Conservation (phyloP, 257 asterid genomes). For the Cinchona pubescens region DNA sequence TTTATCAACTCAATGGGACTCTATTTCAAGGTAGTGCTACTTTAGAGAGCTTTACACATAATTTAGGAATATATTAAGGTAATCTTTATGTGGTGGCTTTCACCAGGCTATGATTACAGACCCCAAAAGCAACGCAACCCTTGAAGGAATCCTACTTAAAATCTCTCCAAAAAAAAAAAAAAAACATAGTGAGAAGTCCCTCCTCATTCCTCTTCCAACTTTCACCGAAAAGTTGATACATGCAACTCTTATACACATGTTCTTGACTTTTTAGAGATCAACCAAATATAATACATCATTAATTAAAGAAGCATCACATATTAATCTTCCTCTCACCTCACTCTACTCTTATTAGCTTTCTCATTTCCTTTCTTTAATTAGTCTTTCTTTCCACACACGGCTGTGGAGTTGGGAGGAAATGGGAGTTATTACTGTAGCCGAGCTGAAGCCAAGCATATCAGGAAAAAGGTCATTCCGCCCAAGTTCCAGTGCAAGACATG, state of each 20-base stretch:
- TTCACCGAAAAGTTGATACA: conserved; percentile 83
- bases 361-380: conserved; percentile 6
- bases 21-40: conserved; percentile 34
- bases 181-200: conserved; percentile 27
- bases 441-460: conserved; percentile 75
- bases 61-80: conserved; percentile 22
- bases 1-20: conserved; percentile 13
- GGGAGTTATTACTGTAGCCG: conserved; percentile 80
- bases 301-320: conserved; percentile 22
- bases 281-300: conserved; percentile 2
- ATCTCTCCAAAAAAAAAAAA: conserved; percentile 22
- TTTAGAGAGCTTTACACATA: conserved; percentile 55
- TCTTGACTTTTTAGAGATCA: conserved; percentile 38
- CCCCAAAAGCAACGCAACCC: conserved; percentile 59
- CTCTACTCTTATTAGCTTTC: conserved; percentile 17
- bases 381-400: neutral
- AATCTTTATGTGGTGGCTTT: conserved; percentile 45
- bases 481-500: conserved; percentile 74
- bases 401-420: conserved; percentile 27
- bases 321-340: no score
- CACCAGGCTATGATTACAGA: conserved; percentile 62
- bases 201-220: conserved; percentile 30
- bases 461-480: conserved; percentile 80
- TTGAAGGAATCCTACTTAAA: conserved; percentile 39
- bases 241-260: conserved; percentile 32